phyloP scores from a whole-genome alignment of 2,329 filamentous ascomycete species.

The Trichophyton benhamiae region DNA sequence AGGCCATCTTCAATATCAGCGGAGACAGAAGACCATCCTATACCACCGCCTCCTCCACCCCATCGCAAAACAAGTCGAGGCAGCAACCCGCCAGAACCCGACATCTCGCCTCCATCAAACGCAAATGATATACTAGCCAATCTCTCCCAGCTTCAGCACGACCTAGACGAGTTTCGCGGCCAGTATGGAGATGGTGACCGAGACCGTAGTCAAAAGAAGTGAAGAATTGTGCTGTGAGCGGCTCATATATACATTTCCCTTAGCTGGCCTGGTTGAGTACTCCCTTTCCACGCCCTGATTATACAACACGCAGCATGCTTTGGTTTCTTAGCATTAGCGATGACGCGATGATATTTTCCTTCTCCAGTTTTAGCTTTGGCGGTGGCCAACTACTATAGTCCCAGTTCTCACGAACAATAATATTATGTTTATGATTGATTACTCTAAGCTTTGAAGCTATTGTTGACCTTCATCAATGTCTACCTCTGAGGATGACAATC shows the following conservation, averaged over 20 bases:
- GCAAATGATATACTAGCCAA: conserved; percentile 57
- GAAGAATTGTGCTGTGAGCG: neutral
- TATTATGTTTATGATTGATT: neutral
- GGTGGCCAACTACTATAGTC: neutral
- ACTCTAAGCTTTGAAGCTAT: neutral
- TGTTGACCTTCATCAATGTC: neutral
- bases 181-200: conserved; percentile 18
- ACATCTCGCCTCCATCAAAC: conserved; percentile 27
- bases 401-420: neutral
- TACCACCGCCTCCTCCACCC: neutral
- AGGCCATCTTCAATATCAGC: neutral
- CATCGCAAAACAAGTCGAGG: neutral
- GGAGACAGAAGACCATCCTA: neutral
- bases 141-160: conserved; percentile 56
- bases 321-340: neutral
- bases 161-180: conserved; percentile 51
- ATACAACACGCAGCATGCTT: neutral
- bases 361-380: neutral
- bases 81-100: neutral
- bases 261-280: no score
- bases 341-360: neutral
- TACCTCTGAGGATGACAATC: no score
- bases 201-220: neutral
- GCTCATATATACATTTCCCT: neutral
- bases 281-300: neutral